phyloP scores from a whole-genome alignment of 169 alveolate genomes.

The Plasmodium malariae region DNA sequence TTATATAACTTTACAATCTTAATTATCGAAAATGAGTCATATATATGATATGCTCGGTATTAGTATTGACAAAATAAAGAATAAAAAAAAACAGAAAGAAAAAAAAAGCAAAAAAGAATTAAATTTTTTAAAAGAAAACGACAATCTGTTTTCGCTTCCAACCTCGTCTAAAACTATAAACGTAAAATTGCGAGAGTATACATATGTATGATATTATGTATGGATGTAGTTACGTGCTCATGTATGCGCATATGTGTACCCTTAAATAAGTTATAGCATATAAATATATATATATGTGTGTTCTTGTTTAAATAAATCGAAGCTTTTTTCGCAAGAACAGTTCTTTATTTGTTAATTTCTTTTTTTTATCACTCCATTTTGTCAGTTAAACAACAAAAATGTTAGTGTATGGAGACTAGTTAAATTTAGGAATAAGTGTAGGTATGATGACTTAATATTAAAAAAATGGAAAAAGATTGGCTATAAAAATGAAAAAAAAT shows the following conservation, averaged over 20 bases:
- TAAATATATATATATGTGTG: too few species aligned
- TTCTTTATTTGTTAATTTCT: background rate
- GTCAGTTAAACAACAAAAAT: slow-evolving; percentile 66
- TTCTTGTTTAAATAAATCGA: background rate
- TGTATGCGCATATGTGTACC: background rate
- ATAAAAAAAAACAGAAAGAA: slow-evolving; percentile 68
- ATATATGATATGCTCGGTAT: slow-evolving; percentile 77
- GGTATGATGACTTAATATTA: slow-evolving; percentile 84
- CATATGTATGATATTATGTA: background rate
- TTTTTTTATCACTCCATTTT: background rate
- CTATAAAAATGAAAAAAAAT: slow-evolving; percentile 66
- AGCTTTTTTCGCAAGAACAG: background rate
- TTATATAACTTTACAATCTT: too few species aligned
- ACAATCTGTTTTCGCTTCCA: slow-evolving; percentile 69
- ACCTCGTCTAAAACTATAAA: slow-evolving; percentile 69
- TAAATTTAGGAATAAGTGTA: slow-evolving; percentile 83
- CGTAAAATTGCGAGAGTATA: slow-evolving; percentile 4
- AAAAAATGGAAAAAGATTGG: slow-evolving; percentile 84
- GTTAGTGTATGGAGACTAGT: slow-evolving; percentile 82
- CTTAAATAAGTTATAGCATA: too few species aligned
- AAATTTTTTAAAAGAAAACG: slow-evolving; percentile 47
- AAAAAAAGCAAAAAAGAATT: slow-evolving; percentile 68
- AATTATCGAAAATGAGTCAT: slow-evolving; percentile 59
- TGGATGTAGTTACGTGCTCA: background rate
- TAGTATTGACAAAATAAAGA: slow-evolving; percentile 59